Percentiles rank a stretch among this genome's conserved stretches.
Conservation (phyloP, 2,329 filamentous ascomycete genomes). For the Penicillium sp. region DNA sequence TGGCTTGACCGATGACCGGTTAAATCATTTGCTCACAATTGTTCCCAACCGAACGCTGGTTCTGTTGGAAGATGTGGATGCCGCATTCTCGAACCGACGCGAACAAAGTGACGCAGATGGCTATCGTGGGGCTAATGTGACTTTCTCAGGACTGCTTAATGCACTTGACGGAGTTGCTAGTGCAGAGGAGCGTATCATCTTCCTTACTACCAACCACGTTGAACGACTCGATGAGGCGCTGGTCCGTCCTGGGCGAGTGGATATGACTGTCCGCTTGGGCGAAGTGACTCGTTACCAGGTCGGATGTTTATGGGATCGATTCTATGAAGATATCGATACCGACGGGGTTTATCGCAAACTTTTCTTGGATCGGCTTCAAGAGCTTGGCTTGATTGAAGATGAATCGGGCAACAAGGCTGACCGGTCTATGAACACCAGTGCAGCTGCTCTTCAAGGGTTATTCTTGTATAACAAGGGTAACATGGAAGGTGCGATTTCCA, state of each 20-base stretch:
- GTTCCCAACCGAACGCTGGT: slow-evolving; percentile 80
- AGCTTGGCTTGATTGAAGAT: slow-evolving; percentile 68
- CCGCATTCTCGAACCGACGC: slow-evolving; percentile 80
- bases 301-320: slow-evolving; percentile 84
- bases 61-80: slow-evolving; percentile 85
- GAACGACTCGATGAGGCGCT: slow-evolving; percentile 86
- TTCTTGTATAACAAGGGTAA: slow-evolving; percentile 95
- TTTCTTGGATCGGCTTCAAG: slow-evolving; percentile 70
- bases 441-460: slow-evolving; percentile 87
- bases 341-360: slow-evolving; percentile 61
- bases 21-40: slow-evolving; percentile 82
- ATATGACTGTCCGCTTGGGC: slow-evolving; percentile 87
- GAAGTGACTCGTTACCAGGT: slow-evolving; percentile 86
- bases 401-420: slow-evolving; percentile 50
- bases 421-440: slow-evolving; percentile 64
- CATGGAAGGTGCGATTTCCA: slow-evolving; percentile 79
- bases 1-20: slow-evolving; percentile 83
- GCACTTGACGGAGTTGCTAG: slow-evolving; percentile 89
- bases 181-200: slow-evolving; percentile 88
- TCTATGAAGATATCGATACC: slow-evolving; percentile 79
- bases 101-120: slow-evolving; percentile 72
- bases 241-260: slow-evolving; percentile 85
- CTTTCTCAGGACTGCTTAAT: slow-evolving; percentile 87
- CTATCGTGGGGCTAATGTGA: slow-evolving; percentile 83
- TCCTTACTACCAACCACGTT: slow-evolving; percentile 92